Base-by-base conservation (phyloP, 257 asterid genomes). In the Rhazya stricta region DNA sequence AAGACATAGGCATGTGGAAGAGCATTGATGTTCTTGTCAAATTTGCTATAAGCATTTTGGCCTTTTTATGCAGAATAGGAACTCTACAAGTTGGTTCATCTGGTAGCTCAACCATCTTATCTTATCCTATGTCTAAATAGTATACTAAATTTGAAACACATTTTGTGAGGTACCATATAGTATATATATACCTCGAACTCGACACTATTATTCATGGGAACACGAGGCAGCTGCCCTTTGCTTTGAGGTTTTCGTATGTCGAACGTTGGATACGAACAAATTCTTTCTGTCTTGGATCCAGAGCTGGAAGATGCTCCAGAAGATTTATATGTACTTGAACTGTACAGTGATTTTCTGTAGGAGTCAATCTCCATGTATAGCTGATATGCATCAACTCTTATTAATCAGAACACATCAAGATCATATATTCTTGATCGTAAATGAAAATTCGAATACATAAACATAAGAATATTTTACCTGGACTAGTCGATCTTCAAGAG, bases 321-420 rank as follows among this genome's bases (percentile, higher is more conserved):
- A 53, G 53, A 63, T 32, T 58, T 73, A 11, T 72, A 36, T 6
- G 3, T 39, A 30, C 69, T 78, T 32, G 72, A 65, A 48, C 41
- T 51, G 56, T 66, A n/a, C 0, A 68, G 62, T 50, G 67, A 36
- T 32, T 45, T 73, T n/a, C 62, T 56, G 74, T 23, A 67, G 30
- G 72, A 74, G 34, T 79, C 82, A n/a, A 79, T 79, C 72, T 79
- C 78, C 82, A 74, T 67, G 67, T 76, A 74, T 25, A 79, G 53
- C 78, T 79, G 43, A 72, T 16, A 3, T 36, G 12, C 3, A 60
- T 4, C 27, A 19, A 21, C 19, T 45, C 5, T 19, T 23, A 4
- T 21, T 71, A 34, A n/a, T 50, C 48, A 71, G 5, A 30, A 19
- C 15, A 48, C 9, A 16, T 48, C 9, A 8, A 48, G 43, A 9